A percentile compares a stretch with the other conserved stretches of the same genome.
phyloP scores from a whole-genome alignment of 805 yeast genomes.

The Torulaspora microellipsoides region DNA sequence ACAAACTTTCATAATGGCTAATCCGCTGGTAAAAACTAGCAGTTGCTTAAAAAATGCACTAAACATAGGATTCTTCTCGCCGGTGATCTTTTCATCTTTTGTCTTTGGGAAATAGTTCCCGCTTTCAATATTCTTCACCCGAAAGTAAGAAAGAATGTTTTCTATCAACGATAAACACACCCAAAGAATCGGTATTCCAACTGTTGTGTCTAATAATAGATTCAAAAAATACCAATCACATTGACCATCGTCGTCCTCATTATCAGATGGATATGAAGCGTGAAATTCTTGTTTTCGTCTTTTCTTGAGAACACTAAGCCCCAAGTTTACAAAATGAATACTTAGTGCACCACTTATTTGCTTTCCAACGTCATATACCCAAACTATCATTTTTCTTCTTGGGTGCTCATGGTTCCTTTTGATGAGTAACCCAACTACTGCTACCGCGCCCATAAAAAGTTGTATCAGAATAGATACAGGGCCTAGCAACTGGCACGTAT shows the following conservation, averaged over 20 bases:
- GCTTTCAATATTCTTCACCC: conserved; percentile 42
- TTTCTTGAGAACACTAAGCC: conserved; percentile 56
- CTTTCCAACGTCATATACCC: conserved; percentile 87
- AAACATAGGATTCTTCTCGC: conserved; percentile 64
- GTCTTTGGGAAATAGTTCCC: conserved; percentile 37
- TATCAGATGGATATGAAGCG: not conserved
- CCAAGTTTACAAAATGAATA: conserved; percentile 72
- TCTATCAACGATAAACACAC: conserved; percentile 49
- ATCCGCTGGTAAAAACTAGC: conserved; percentile 58
- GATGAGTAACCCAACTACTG: conserved; percentile 64
- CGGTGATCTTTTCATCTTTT: conserved; percentile 37
- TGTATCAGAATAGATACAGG: conserved; percentile 84
- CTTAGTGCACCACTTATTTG: conserved; percentile 86
- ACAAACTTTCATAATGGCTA: conserved; percentile 57
- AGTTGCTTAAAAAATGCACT: conserved; percentile 69
- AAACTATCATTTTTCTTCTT: conserved; percentile 79
- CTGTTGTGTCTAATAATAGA: conserved; percentile 83
- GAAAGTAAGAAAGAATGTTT: conserved; percentile 31
- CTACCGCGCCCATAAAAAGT: conserved; percentile 66
- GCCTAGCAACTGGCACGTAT: conserved; percentile 64
- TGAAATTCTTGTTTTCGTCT: conserved; percentile 24
- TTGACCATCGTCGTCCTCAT: conserved; percentile 54
- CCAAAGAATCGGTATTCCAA: conserved; percentile 85
- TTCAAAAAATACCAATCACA: conserved; percentile 95
- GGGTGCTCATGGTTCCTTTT: conserved; percentile 82